These are phyloP conservation scores for Baorangia bicolor DNA, from an alignment of 768 basidiomycete species.

Conservation along the genomic window DNA sequence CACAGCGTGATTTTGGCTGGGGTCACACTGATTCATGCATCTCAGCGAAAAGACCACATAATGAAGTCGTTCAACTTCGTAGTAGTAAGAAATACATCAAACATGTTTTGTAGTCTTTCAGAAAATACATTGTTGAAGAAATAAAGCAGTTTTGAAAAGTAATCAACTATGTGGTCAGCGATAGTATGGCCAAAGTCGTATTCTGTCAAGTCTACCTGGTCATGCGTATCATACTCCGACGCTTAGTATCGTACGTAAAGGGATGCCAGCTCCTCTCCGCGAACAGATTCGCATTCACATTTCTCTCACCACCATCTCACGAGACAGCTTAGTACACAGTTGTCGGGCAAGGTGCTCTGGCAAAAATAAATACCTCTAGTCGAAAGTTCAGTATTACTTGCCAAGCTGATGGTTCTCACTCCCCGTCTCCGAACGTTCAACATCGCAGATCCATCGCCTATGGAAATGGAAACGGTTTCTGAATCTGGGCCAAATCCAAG, in stretches of 20 bases:
- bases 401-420: conserved; percentile 34
- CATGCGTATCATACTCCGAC: conserved; percentile 15
- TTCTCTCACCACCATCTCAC: conserved; percentile 24
- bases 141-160: too few species aligned
- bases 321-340: conserved; percentile 14
- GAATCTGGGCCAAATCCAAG: conserved; percentile 26
- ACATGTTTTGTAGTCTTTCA: too few species aligned
- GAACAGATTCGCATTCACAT: conserved; percentile 9
- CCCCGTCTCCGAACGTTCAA: conserved; percentile 37
- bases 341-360: conserved; percentile 15
- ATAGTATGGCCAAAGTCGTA: too few species aligned
- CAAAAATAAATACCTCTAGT: conserved; percentile 19
- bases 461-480: conserved; percentile 31
- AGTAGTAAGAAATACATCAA: too few species aligned
- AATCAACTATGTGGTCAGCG: too few species aligned
- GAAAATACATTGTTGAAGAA: too few species aligned
- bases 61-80: too few species aligned
- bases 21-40: too few species aligned
- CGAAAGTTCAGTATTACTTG: conserved; percentile 10
- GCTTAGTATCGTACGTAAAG: conserved; percentile 19
- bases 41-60: too few species aligned
- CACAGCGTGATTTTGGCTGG: too few species aligned
- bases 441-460: conserved; percentile 32
- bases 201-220: neutral
- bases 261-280: conserved; percentile 27